Conservation (phyloP, 2,329 filamentous ascomycete genomes). For the Cercospora nicotianae region DNA sequence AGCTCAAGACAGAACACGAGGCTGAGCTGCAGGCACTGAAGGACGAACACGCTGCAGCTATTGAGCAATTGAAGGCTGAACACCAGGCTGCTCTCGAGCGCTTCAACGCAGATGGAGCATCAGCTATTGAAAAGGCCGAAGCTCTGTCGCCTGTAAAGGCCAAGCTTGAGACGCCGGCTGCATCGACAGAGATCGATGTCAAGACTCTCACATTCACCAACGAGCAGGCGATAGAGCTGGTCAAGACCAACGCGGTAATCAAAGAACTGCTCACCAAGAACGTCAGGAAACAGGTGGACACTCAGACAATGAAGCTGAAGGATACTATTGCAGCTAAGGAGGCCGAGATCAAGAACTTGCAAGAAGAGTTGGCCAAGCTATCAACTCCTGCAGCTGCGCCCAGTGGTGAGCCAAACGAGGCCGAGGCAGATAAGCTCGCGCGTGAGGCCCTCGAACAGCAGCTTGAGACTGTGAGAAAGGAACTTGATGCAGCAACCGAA, state of each 20-base stretch:
- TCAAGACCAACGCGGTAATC: constrained; percentile 52
- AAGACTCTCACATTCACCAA: constrained; percentile 46
- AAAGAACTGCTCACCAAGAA: constrained; percentile 58
- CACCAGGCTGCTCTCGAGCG: constrained; percentile 42
- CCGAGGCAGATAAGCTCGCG: constrained; percentile 22
- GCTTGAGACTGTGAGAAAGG: constrained; percentile 32
- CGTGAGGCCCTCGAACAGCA: constrained; percentile 30
- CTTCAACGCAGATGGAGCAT: constrained; percentile 39
- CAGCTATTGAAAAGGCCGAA: constrained; percentile 41
- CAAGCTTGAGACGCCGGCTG: constrained; percentile 36
- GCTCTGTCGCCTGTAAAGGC: constrained; percentile 39
- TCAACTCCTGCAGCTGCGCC: background rate
- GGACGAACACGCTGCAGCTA: constrained; percentile 48
- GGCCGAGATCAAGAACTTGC: constrained; percentile 33
- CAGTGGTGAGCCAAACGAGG: background rate
- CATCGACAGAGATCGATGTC: constrained; percentile 26
- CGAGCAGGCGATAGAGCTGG: constrained; percentile 51
- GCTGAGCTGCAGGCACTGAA: constrained; percentile 52
- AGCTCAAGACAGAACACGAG: constrained; percentile 46
- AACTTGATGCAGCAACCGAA: constrained; percentile 30
- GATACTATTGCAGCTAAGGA: constrained; percentile 36
- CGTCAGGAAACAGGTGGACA: constrained; percentile 51
- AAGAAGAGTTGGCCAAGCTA: constrained; percentile 20
- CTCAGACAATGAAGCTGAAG: constrained; percentile 43
- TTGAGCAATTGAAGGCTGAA: constrained; percentile 42